phyloP scores from a whole-genome alignment of 139 green algal species.

The Chlamydomonas incerta region DNA sequence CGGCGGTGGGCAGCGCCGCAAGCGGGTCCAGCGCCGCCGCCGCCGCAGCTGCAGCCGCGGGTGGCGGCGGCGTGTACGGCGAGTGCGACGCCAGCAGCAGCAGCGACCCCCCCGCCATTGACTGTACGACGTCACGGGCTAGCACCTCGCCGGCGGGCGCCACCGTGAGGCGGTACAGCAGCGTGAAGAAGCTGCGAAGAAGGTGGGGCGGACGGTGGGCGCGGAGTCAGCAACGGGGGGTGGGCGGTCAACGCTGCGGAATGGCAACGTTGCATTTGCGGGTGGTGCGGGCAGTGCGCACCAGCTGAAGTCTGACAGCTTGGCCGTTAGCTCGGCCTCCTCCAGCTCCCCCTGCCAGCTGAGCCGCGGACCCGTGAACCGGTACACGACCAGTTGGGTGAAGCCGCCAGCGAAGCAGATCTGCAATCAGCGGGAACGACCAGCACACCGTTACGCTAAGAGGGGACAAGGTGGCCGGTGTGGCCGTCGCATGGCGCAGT shows the following conservation, averaged over 20 bases:
- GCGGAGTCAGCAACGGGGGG: too few relatives aligned
- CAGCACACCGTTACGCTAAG: too few relatives aligned
- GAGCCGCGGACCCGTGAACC: slow-evolving; percentile 20
- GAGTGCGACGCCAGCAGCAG: slow-evolving; percentile 41
- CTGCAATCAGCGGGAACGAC: too few relatives aligned
- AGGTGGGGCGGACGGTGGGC: background rate
- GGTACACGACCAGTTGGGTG: slow-evolving; percentile 41
- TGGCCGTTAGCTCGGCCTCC: background rate
- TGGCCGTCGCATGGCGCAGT: too few relatives aligned
- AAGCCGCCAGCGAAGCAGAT: slow-evolving; percentile 24
- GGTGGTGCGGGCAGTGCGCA: too few relatives aligned
- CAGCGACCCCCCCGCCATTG: slow-evolving; percentile 18
- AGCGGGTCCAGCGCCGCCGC: background rate
- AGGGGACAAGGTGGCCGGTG: too few relatives aligned
- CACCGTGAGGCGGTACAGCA: slow-evolving; percentile 9
- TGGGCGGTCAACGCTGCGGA: too few relatives aligned
- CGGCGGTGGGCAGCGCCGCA: background rate
- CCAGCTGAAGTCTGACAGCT: too few relatives aligned
- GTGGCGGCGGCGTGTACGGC: slow-evolving; percentile 9
- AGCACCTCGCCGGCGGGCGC: slow-evolving; percentile 23
- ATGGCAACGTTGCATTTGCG: too few relatives aligned
- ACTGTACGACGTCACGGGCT: slow-evolving; percentile 9
- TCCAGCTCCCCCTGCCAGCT: slow-evolving; percentile 16
- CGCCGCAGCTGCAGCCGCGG: background rate
- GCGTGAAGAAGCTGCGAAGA: slow-evolving; percentile 35